Evolutionary conservation across 1,284 basidiomycete genomes (phyloP), one percentile per base, ranked within the genome.

Genomic region (Xanthoconium separans): DNA sequence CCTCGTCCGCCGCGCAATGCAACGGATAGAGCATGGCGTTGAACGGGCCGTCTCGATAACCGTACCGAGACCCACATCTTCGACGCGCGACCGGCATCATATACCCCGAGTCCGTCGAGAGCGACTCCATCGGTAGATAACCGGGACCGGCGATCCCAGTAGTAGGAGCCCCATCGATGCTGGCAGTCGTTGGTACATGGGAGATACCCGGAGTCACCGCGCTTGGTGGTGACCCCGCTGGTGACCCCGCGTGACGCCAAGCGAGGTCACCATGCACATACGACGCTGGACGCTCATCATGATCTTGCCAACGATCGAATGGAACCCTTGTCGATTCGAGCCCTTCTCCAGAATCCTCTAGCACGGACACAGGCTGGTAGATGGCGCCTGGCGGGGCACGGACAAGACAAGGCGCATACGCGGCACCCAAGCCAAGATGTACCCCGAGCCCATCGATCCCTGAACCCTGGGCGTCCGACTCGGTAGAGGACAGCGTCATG

Each of bases 1-100:
- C 46, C n/a, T 50, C 51, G 48, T 64, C 54, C n/a, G 41, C 44
- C 45, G 54, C 44, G 11, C 51, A 55, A 27, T n/a, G 16, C 16
- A n/a, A 15, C 11, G 36, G 56, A 22, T 55, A 59, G 41, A 51
- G 33, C 36, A 41, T 46, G 7, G 22, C 42, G 27, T 27, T 27
- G 12, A 47, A 16, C 15, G 51, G 36, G 13, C 45, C 44, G 15
- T 56, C 53, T 20, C 44, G 44, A 45, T n/a, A 45, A 6, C 36
- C 44, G n/a, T 44, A 27, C 41, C 46, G 54, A 40, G 34, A 33
- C n/a, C 46, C 40, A 22, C 41, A 31, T 40, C 44, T 37, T 48
- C 42, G 8, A 29, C 6, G 22, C 7, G 7, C 33, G 27, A 27
- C 27, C 27, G 27, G 27, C n/a, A n/a, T n/a, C 27, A 27, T 7